Evolutionary conservation across 2,329 filamentous ascomycete genomes (phyloP).

Genomic region (Hirsutella minnesotensis): DNA sequence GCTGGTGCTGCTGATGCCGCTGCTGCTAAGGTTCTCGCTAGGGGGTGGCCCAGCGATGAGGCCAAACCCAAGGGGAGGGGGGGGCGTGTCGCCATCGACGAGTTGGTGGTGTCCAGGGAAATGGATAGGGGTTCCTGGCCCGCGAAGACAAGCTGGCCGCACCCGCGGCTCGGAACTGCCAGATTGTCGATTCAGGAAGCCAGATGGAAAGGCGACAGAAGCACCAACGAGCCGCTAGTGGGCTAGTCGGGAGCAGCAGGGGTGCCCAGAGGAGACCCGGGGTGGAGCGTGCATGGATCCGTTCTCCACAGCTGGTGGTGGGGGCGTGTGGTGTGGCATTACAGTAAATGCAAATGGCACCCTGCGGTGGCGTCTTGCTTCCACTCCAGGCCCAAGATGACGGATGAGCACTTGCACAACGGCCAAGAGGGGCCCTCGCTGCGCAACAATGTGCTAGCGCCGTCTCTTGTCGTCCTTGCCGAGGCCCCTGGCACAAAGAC

Average conservation of each 20-base stretch:
- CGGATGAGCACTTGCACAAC: slow-evolving; percentile 2
- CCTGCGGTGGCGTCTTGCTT: slow-evolving; percentile 4
- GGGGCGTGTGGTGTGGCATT: neutral
- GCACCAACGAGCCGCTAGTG: slow-evolving; percentile 10
- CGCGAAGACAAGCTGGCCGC: neutral
- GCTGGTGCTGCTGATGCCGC: neutral
- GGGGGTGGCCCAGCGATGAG: neutral
- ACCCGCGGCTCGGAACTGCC: slow-evolving; percentile 5
- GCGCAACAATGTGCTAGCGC: neutral
- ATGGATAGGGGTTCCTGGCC: slow-evolving; percentile 1
- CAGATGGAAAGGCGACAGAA: slow-evolving; percentile 20
- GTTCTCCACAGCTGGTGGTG: too few species aligned
- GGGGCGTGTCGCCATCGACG: neutral
- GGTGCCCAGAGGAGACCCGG: neutral
- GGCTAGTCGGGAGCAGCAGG: neutral
- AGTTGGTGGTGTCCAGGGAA: neutral
- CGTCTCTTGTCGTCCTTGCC: neutral
- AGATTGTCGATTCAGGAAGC: slow-evolving; percentile 13
- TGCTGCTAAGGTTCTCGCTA: neutral
- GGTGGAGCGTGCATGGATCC: neutral
- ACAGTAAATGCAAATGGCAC: neutral
- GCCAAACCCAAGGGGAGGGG: neutral
- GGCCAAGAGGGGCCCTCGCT: neutral
- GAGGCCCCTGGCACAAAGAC: neutral
- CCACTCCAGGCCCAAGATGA: slow-evolving; percentile 3